phyloP scores from a whole-genome alignment of 352 stramenopile species.

The Globisporangium uncinulatum region DNA sequence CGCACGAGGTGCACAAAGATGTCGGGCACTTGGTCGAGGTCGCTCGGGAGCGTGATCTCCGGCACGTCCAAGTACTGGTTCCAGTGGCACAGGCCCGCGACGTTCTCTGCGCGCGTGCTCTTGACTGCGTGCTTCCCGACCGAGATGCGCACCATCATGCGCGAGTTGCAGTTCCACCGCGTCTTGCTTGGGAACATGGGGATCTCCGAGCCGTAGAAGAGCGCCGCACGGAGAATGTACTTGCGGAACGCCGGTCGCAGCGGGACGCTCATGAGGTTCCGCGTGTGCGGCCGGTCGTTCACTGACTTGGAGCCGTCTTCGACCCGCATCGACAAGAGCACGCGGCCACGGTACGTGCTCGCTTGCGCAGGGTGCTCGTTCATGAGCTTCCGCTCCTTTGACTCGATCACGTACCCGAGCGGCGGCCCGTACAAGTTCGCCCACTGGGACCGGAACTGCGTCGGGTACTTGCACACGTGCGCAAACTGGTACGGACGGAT shows the following conservation, averaged over 20 bases:
- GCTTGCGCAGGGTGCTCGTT: conserved; percentile 52
- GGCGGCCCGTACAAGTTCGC: conserved; percentile 82
- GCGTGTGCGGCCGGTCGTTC: conserved; percentile 58
- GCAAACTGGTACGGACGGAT: conserved; percentile 67
- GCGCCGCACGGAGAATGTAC: conserved; percentile 54
- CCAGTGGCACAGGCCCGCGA: conserved; percentile 67
- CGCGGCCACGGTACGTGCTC: conserved; percentile 73
- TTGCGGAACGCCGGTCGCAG: conserved; percentile 31
- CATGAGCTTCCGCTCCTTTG: conserved; percentile 37
- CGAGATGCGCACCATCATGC: conserved; percentile 72
- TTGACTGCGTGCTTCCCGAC: conserved; percentile 53
- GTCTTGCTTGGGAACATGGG: conserved; percentile 65
- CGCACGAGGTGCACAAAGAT: conserved; percentile 74
- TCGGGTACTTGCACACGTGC: conserved; percentile 55
- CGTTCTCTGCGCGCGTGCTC: conserved; percentile 52
- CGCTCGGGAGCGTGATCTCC: conserved; percentile 46
- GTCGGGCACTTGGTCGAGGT: conserved; percentile 76
- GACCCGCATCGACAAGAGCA: conserved; percentile 63
- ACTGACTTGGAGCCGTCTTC: conserved; percentile 63
- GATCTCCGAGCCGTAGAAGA: conserved; percentile 82
- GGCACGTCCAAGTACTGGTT: conserved; percentile 69
- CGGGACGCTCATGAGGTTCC: conserved; percentile 46
- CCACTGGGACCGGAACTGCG: conserved; percentile 57
- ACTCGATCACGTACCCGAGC: conserved; percentile 44
- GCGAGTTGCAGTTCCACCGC: conserved; percentile 60